These are phyloP conservation scores for Thermothielavioides terrestris DNA, from an alignment of 495 filamentous ascomycete genomes.

Conservation along the genomic window DNA sequence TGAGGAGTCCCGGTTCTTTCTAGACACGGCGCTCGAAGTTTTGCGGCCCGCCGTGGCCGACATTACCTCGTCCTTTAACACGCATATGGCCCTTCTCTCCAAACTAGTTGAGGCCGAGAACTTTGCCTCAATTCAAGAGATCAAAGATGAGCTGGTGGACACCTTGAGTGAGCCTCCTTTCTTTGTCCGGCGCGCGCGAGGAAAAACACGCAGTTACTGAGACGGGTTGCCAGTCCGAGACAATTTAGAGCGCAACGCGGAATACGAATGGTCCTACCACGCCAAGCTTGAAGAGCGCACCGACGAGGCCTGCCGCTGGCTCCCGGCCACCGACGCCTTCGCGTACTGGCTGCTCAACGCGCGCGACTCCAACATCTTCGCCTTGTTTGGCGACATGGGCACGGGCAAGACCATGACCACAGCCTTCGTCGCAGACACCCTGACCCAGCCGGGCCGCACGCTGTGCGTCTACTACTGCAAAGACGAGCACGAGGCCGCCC, in stretches of 20 bases:
- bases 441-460: neutral
- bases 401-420: slow-evolving; percentile 8
- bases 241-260: neutral
- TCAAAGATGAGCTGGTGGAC: neutral
- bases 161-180: neutral
- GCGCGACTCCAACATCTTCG: slow-evolving; percentile 1
- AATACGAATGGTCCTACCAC: neutral
- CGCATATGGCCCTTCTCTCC: neutral
- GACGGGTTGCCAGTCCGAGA: neutral
- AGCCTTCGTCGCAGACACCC: neutral
- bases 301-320: slow-evolving; percentile 10
- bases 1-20: neutral
- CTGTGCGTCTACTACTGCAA: slow-evolving; percentile 6
- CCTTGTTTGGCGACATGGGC: slow-evolving; percentile 11
- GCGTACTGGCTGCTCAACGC: neutral
- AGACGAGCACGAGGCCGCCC: slow-evolving; percentile 1
- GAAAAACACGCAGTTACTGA: neutral
- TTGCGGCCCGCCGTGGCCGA: neutral
- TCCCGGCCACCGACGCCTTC: neutral
- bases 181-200: too few relatives aligned
- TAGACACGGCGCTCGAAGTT: neutral
- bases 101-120: neutral
- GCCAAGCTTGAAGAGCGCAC: neutral
- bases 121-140: neutral
- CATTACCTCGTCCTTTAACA: neutral